phyloP scores from a whole-genome alignment of 179 eudicot genomes.

The Beta corolliflora region DNA sequence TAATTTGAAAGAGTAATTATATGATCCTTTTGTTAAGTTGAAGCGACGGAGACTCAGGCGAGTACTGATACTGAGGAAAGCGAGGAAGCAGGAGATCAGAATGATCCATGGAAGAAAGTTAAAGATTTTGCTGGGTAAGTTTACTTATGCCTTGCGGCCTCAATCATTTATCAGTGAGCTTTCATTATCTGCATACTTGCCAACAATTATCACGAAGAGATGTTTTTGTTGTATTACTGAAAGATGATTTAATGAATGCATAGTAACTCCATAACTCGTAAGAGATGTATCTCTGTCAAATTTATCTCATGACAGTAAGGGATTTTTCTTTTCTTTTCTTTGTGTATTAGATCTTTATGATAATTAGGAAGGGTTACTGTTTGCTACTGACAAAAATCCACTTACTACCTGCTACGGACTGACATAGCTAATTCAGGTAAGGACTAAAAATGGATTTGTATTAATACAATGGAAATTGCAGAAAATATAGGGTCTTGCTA shows the following conservation, averaged over 20 bases:
- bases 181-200: background rate
- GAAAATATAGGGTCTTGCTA: too few species aligned
- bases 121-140: conserved; percentile 88
- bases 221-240: background rate
- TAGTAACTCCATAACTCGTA: background rate
- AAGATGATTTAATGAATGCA: conserved; percentile 1
- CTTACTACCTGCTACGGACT: too few species aligned
- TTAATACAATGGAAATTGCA: too few species aligned
- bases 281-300: background rate
- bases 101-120: conserved; percentile 64
- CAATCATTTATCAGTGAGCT: background rate
- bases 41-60: conserved; percentile 42
- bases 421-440: too few species aligned
- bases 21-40: conserved; percentile 43
- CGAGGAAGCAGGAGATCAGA: conserved; percentile 55
- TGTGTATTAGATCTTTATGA: background rate
- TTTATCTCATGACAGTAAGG: background rate
- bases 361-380: background rate
- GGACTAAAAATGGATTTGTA: too few species aligned
- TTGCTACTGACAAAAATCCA: background rate
- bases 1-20: conserved; percentile 1
- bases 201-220: background rate
- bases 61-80: conserved; percentile 38
- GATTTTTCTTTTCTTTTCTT: background rate
- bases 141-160: conserved; percentile 3